Percentiles rank a stretch among this genome's conserved stretches.
These are phyloP conservation scores for Russula lepida DNA, from an alignment of 768 basidiomycete species.

Conservation along the genomic window DNA sequence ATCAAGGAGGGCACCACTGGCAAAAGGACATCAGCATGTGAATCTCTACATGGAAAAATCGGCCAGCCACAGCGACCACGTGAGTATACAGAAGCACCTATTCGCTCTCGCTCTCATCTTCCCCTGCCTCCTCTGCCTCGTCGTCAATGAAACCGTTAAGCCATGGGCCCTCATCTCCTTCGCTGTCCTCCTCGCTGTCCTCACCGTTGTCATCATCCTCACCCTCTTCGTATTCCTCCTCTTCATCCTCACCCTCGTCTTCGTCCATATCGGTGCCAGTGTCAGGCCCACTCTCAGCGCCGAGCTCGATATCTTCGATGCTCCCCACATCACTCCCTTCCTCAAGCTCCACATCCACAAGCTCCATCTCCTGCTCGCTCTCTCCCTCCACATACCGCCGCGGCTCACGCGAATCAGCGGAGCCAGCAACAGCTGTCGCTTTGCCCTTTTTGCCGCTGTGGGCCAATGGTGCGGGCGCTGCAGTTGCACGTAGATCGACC, in stretches of 20 bases:
- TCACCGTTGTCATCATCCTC: conserved; percentile 43
- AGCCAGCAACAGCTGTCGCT: conserved; percentile 32
- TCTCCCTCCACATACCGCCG: conserved; percentile 72
- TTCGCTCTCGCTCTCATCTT: conserved; percentile 32
- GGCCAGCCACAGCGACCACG: not conserved
- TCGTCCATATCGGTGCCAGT: conserved; percentile 39
- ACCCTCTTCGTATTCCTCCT: conserved; percentile 49
- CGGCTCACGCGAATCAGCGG: conserved; percentile 26
- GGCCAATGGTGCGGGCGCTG: conserved; percentile 48
- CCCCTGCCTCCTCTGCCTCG: conserved; percentile 51
- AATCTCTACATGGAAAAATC: not conserved
- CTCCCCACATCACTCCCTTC: conserved; percentile 63
- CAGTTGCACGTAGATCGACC: conserved; percentile 79
- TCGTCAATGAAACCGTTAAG: conserved; percentile 41
- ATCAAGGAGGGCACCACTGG: too few relatives aligned
- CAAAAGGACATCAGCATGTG: not conserved
- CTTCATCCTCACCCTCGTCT: conserved; percentile 35
- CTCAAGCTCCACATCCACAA: conserved; percentile 42
- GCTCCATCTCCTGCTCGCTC: conserved; percentile 51
- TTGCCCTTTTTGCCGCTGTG: conserved; percentile 30
- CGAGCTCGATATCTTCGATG: conserved; percentile 70
- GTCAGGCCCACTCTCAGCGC: conserved; percentile 48
- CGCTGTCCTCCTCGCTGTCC: conserved; percentile 51
- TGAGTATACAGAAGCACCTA: not conserved
- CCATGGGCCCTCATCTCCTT: conserved; percentile 20